Evolutionary conservation across 768 basidiomycete genomes (phyloP), one percentile per base, ranked within the genome.

Genomic region (Leccinum fibrillosum): DNA sequence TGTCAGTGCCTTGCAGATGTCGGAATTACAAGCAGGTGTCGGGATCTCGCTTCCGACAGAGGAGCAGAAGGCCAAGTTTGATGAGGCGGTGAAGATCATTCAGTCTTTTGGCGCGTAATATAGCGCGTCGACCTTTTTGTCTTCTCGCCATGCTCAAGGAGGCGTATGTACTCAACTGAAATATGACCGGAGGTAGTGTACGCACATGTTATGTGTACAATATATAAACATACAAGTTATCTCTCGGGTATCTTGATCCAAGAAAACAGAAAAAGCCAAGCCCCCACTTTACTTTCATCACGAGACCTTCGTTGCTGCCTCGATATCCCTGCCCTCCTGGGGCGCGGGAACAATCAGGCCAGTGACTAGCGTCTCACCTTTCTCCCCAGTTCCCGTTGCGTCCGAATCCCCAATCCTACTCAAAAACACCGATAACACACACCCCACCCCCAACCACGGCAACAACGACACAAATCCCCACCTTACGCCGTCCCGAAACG

Each of bases 31-130:
- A 13, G 80, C 80, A 5, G 88, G 81, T 10, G 52, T 21, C 7
- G 84, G 83, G 62, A 51, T 61, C 1, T 78, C 80, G 13, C 69
- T 81, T 58, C 74, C 85, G 12, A 83, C 83, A 25, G 79, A 77
- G 12, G 84, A 85, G 64, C 74, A 92, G 55, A 89, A 85, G 74
- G 74, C 55, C n/a, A 77, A 83, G 70, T 93, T 92, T 68, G 79
- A 77, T 70, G 72, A 85, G 17, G 91, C 88, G 2, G 83, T 92
- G 2, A 81, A 80, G 35, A 89, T 91, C 52, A 80, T 91, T 17
- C 72, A 84, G 39, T 67, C 78, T 58, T 69, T 63, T 51, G 47
- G 45, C 12, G 28, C 9, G 25, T 52, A 52, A 52, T 9, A 44
- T 44, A 19, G 19, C 11, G 42, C 8, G 32, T 34, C 6, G 19